Percentiles rank a stretch among this genome's conserved stretches.
These are phyloP conservation scores for Nyctanthes arbortristis DNA, from an alignment of 257 asterid species.

Conservation along the genomic window DNA sequence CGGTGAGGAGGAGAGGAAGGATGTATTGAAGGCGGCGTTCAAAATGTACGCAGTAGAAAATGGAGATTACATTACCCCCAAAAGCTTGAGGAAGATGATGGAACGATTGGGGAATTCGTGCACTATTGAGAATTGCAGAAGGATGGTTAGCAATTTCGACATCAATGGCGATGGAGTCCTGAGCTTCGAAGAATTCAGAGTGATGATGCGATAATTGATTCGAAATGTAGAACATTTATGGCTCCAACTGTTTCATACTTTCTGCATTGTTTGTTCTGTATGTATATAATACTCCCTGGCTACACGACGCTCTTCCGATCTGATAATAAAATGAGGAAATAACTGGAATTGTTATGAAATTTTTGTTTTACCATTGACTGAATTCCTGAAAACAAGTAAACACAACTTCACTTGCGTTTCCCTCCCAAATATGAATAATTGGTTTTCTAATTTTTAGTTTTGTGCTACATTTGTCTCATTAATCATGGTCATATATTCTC, in stretches of 20 bases:
- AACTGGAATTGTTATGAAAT: no score
- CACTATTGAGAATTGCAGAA: conserved; percentile 8
- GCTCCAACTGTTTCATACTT: background rate
- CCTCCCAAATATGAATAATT: no score
- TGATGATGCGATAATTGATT: conserved; percentile 19
- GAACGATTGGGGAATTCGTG: background rate
- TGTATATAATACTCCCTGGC: background rate
- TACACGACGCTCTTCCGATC: no score
- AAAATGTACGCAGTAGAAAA: conserved; percentile 18
- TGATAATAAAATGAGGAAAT: no score
- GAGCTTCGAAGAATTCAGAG: conserved; percentile 22
- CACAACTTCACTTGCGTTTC: no score
- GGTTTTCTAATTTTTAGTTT: no score
- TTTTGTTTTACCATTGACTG: no score
- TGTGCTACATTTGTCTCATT: no score
- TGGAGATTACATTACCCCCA: conserved; percentile 16
- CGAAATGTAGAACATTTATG: background rate
- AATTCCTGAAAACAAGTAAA: no score
- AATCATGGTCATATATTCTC: no score
- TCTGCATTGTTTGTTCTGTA: no score
- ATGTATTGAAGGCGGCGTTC: conserved; percentile 18
- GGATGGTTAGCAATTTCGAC: conserved; percentile 21
- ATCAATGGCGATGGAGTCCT: conserved; percentile 23
- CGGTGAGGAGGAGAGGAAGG: conserved; percentile 6
- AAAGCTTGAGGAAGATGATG: conserved; percentile 25